Conservation (phyloP, 2,329 filamentous ascomycete genomes). For the Cytospora chrysosperma region DNA sequence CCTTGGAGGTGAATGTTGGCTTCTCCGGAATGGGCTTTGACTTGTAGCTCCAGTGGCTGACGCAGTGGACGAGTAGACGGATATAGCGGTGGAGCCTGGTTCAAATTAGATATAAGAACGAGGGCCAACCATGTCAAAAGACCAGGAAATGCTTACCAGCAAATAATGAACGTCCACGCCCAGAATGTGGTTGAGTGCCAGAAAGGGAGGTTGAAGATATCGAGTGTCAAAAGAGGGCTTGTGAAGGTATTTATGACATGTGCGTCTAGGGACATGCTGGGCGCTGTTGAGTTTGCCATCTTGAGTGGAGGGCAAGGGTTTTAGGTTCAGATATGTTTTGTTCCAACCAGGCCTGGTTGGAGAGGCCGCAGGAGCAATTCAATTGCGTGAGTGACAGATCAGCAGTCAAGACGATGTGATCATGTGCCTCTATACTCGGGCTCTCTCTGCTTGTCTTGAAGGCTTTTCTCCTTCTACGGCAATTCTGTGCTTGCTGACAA, state of each 20-base stretch:
- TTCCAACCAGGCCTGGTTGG: slow-evolving; percentile 27
- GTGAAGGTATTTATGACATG: slow-evolving; percentile 18
- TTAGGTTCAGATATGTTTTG: slow-evolving; percentile 10
- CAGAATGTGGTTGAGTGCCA: slow-evolving; percentile 22
- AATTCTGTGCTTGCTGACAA: slow-evolving; percentile 17
- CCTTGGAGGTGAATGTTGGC: slow-evolving; percentile 73
- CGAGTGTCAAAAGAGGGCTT: slow-evolving; percentile 16
- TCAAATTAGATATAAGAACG: background rate
- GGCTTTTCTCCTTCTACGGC: slow-evolving; percentile 19
- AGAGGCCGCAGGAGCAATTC: slow-evolving; percentile 24
- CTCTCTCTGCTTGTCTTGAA: slow-evolving; percentile 14
- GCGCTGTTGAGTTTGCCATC: slow-evolving; percentile 20
- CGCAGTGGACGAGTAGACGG: slow-evolving; percentile 78
- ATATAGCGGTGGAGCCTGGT: slow-evolving; percentile 81
- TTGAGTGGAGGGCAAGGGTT: background rate
- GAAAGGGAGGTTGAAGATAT: slow-evolving; percentile 9
- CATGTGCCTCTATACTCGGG: slow-evolving; percentile 1
- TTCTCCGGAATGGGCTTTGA: slow-evolving; percentile 80
- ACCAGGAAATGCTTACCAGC: slow-evolving; percentile 42
- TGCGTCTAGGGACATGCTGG: slow-evolving; percentile 8
- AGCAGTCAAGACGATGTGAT: background rate
- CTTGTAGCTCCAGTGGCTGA: slow-evolving; percentile 84
- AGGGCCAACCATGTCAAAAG: background rate
- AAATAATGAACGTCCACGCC: slow-evolving; percentile 27
- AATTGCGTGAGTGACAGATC: slow-evolving; percentile 15